Conservation (phyloP, 306 rosid genomes). For the Prunus campanulata region DNA sequence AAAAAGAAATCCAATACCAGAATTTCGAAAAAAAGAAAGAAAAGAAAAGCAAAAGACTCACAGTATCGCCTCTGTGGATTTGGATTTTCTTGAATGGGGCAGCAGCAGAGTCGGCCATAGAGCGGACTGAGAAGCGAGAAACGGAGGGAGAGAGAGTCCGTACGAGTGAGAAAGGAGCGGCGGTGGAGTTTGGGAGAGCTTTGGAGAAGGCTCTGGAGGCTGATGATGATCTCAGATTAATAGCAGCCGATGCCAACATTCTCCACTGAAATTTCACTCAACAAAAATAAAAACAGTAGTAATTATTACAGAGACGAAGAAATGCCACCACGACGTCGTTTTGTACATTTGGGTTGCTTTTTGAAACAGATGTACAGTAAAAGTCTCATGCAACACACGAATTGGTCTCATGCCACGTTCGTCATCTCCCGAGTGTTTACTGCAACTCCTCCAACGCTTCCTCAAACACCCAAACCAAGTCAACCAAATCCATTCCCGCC, state of each 20-base stretch:
- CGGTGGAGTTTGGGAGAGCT: slow-evolving; percentile 15
- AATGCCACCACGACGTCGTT: too few species aligned
- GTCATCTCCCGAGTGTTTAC: slow-evolving; percentile 35
- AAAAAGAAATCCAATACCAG: background rate
- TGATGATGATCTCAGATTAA: slow-evolving; percentile 17
- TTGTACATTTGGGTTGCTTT: too few species aligned
- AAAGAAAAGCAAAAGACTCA: slow-evolving; percentile 28
- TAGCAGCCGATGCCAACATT: slow-evolving; percentile 28
- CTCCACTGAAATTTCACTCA: background rate
- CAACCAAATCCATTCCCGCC: slow-evolving; percentile 59
- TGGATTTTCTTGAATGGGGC: slow-evolving; percentile 73
- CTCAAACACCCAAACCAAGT: slow-evolving; percentile 34
- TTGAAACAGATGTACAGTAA: too few species aligned
- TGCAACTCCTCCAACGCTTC: slow-evolving; percentile 61
- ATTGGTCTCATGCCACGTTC: slow-evolving; percentile 26
- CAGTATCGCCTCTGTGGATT: slow-evolving; percentile 71
- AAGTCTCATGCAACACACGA: background rate
- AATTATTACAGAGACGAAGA: too few species aligned
- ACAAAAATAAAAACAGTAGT: too few species aligned
- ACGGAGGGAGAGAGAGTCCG: slow-evolving; percentile 28
- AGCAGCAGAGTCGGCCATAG: slow-evolving; percentile 65
- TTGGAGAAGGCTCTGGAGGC: slow-evolving; percentile 31
- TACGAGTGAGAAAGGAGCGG: slow-evolving; percentile 20
- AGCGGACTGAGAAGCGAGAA: slow-evolving; percentile 58
- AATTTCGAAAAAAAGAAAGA: too few species aligned